Percentiles rank a stretch among this genome's conserved stretches.
Conservation (phyloP, 768 basidiomycete species). For the Naganishia onofrii region DNA sequence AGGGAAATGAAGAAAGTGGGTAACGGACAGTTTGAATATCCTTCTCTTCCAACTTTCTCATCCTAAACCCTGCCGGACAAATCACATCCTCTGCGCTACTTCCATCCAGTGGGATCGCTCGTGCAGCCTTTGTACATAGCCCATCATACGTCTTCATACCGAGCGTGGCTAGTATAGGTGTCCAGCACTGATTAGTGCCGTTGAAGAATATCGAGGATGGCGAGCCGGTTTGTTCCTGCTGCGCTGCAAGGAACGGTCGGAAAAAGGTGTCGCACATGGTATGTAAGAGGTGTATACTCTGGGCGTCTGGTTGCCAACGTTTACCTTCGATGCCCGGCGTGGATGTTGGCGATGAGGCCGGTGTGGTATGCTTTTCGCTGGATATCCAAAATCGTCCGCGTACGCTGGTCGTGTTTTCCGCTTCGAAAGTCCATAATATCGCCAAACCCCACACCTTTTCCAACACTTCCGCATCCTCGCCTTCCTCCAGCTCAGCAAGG, state of each 20-base stretch:
- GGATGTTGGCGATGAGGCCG: neutral
- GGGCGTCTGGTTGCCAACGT: neutral
- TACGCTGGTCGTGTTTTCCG: neutral
- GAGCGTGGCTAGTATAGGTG: neutral
- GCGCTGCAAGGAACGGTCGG: neutral
- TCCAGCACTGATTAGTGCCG: constrained; percentile 19
- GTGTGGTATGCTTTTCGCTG: neutral
- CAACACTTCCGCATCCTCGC: too few relatives aligned
- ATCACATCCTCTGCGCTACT: too few relatives aligned
- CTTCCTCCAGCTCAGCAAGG: neutral
- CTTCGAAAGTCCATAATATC: neutral
- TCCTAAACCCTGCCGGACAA: constrained; percentile 1
- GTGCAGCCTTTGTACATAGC: constrained; percentile 9
- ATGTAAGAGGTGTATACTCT: neutral
- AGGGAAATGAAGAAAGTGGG: too few relatives aligned
- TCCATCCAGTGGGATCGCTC: neutral
- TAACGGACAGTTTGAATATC: constrained; percentile 11
- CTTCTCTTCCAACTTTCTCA: neutral
- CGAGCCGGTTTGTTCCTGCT: neutral
- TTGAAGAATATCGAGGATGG: constrained; percentile 21
- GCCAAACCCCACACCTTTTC: neutral
- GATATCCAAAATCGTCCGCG: constrained; percentile 22
- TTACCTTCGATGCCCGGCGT: neutral
- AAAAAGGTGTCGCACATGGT: constrained; percentile 14
- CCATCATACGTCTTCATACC: constrained; percentile 2